phyloP scores from a whole-genome alignment of 164 flowering plant species.

The Pachysandra terminalis region DNA sequence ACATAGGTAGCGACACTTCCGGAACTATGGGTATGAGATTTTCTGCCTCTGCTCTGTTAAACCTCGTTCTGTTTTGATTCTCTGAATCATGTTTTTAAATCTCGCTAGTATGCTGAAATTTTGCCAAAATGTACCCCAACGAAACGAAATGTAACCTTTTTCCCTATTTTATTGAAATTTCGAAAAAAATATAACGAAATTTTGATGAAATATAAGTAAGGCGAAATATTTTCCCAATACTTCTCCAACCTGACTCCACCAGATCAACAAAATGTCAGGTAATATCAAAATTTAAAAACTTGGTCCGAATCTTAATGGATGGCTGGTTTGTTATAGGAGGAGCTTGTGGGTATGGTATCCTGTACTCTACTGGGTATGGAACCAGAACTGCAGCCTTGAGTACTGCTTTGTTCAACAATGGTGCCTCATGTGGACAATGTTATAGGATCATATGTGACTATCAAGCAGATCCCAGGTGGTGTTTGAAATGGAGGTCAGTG shows the following conservation, averaged over 20 bases:
- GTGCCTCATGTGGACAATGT: slow-evolving; percentile 87
- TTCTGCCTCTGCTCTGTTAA: neutral
- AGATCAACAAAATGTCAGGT: no score
- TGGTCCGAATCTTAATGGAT: slow-evolving; percentile 7
- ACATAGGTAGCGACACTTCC: slow-evolving; percentile 72
- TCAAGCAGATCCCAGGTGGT: slow-evolving; percentile 54
- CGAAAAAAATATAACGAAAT: no score
- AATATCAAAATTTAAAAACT: no score
- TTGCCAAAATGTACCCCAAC: no score
- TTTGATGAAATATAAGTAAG: no score
- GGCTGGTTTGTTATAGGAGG: slow-evolving; percentile 42
- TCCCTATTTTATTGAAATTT: no score
- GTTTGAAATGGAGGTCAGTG: slow-evolving; percentile 55
- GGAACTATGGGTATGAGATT: slow-evolving; percentile 70
- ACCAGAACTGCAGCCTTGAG: slow-evolving; percentile 72
- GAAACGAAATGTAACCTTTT: no score
- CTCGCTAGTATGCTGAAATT: no score
- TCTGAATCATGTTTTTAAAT: no score
- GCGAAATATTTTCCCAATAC: no score
- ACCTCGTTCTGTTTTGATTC: no score
- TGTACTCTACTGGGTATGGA: slow-evolving; percentile 63
- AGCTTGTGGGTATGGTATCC: slow-evolving; percentile 76
- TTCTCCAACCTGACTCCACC: no score
- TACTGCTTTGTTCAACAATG: slow-evolving; percentile 78
- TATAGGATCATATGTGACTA: slow-evolving; percentile 63